phyloP scores from a whole-genome alignment of 1,284 basidiomycete genomes.

The Rhodotorula glutinis region DNA sequence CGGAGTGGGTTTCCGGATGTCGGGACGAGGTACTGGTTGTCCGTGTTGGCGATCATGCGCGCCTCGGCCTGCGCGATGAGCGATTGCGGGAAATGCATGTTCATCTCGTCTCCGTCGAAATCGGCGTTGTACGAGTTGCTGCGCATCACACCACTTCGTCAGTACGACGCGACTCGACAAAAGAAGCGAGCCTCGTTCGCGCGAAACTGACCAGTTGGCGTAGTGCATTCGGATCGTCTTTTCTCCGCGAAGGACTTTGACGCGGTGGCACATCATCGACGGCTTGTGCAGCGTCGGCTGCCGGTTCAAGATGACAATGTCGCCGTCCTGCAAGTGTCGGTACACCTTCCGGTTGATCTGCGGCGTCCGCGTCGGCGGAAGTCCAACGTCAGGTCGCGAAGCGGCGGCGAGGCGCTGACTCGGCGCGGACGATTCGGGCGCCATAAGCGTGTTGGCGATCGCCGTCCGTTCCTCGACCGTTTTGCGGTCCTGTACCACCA shows the following conservation, averaged over 20 bases:
- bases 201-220: constrained; percentile 78
- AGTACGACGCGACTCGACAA: not conserved
- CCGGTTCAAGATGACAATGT: constrained; percentile 93
- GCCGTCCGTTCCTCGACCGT: constrained; percentile 85
- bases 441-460: constrained; percentile 93
- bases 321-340: constrained; percentile 90
- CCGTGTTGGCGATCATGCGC: constrained; percentile 92
- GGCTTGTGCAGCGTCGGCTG: constrained; percentile 99
- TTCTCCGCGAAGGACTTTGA: constrained; percentile 87
- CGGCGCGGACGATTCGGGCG: constrained; percentile 55
- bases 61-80: constrained; percentile 91
- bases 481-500: constrained; percentile 66
- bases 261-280: constrained; percentile 99
- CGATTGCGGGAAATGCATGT: constrained; percentile 98
- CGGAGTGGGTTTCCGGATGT: constrained; percentile 97
- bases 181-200: not conserved
- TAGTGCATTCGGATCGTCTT: constrained; percentile 99
- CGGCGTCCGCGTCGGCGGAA: constrained; percentile 47
- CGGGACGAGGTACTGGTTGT: constrained; percentile 97
- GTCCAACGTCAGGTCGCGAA: constrained; percentile 51
- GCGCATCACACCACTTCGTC: constrained; percentile 5
- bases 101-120: constrained; percentile 99
- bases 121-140: constrained; percentile 99
- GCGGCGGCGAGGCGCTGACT: constrained; percentile 30
- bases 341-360: constrained; percentile 94